Conservation (phyloP, 1,284 basidiomycete species). For the Puccinia coronata region DNA sequence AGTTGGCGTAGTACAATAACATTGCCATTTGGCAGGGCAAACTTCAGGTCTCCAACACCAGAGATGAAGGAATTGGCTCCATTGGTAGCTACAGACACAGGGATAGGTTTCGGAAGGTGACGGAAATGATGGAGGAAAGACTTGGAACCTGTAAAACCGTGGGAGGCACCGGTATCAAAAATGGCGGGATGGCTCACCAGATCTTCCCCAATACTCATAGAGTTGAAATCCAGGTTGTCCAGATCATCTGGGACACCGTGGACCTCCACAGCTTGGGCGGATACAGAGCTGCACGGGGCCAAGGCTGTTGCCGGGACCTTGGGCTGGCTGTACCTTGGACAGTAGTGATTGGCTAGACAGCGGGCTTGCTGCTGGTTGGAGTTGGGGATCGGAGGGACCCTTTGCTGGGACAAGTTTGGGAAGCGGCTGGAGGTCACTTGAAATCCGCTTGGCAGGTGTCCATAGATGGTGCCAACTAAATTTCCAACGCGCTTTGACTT, state of each 20-base stretch:
- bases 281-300: neutral
- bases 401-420: neutral
- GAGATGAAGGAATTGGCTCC: neutral
- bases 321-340: too few relatives aligned
- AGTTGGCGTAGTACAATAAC: neutral
- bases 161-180: neutral
- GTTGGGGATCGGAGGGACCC: neutral
- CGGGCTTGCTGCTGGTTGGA: neutral
- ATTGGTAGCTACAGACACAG: neutral
- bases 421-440: neutral
- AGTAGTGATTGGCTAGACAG: neutral
- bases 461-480: neutral
- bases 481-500: neutral
- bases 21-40: neutral
- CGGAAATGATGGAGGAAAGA: neutral
- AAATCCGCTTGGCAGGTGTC: neutral
- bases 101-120: neutral
- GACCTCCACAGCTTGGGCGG: neutral
- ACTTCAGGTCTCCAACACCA: neutral
- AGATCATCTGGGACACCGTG: neutral
- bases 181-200: too few relatives aligned
- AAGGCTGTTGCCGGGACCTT: neutral
- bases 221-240: neutral
- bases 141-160: neutral
- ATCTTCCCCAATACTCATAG: too few relatives aligned